Evolutionary conservation across 169 alveolate species (phyloP), one percentile per base, ranked within the genome.

Genomic region (Plasmodium gonderi): DNA sequence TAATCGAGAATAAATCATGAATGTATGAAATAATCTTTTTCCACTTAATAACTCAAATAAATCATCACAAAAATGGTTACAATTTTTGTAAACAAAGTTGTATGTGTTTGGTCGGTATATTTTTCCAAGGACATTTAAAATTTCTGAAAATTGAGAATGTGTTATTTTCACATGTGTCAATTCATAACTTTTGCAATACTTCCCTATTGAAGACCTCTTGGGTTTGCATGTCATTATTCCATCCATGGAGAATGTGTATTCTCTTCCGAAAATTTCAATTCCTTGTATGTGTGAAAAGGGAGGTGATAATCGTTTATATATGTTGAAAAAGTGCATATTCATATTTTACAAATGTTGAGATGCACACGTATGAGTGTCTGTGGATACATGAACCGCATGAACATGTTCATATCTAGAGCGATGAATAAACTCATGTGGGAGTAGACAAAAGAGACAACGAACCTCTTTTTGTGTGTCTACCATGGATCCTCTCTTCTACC

Each of bases 1-100:
- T 65, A 87, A 54, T 36, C 93, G 77, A 33, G 93, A 87, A 87
- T 87, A 87, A 54, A 87, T 40, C 93, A 87, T 87, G 33, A 87
- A 87, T 38, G 64, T 74, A 87, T 75, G 79, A 75, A 87, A 87
- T 40, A 87, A 64, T 44, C 93, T 87, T 75, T 76, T 87, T 8
- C 93, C 93, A 60, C 93, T 54, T 29, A 87, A 64, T n/a, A 87
- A 54, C 36, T 87, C 89, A 75, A 87, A 87, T 42, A 87, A 64
- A 45, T 87, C 93, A 87, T 87, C 93, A 67, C 93, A 87, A 31
- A 87, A 87, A 75, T 87, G 93, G 65, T 87, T 87, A 47, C 93
- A 87, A 44, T 87, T 87, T 76, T 87, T 87, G 79, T 77, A 75
- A 20, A 87, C 79, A 77, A 87, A 87, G 79, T 87, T 87, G 33